Conservation (phyloP, 352 stramenopile species). For the Phytophthora fragariaefolia region DNA sequence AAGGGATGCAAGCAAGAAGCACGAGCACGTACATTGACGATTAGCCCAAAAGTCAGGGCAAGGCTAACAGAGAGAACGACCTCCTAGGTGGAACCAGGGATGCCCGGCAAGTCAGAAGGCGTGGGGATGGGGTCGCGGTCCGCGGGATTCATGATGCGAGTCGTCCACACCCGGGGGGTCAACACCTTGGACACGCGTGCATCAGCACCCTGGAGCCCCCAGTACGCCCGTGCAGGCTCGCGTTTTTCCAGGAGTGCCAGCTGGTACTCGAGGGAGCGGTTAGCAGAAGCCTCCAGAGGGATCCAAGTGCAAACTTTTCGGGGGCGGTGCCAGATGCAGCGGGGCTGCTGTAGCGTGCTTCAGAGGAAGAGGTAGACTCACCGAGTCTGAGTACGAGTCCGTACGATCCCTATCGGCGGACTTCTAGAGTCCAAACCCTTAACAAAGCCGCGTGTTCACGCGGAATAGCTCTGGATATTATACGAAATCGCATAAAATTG, state of each 20-base stretch:
- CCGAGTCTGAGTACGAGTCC: too few relatives aligned
- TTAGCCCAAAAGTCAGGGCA: too few relatives aligned
- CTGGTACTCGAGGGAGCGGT: not conserved
- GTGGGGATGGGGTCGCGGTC: not conserved
- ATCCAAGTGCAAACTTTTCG: not conserved
- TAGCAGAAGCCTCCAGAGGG: not conserved
- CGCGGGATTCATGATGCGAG: not conserved
- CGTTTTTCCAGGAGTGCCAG: not conserved
- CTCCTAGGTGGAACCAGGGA: too few relatives aligned
- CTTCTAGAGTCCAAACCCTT: too few relatives aligned
- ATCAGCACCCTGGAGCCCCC: not conserved
- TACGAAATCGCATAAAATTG: too few relatives aligned
- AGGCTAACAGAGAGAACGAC: not conserved
- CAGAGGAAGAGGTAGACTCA: too few relatives aligned
- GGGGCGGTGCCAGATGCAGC: not conserved
- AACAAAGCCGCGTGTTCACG: too few relatives aligned
- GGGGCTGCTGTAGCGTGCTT: too few relatives aligned
- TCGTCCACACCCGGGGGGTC: not conserved
- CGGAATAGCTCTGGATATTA: too few relatives aligned
- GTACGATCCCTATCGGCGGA: too few relatives aligned
- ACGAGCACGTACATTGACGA: too few relatives aligned
- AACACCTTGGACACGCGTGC: not conserved
- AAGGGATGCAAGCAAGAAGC: too few relatives aligned
- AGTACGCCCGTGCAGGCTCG: not conserved
- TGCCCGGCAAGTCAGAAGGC: not conserved